Conservation (phyloP, 1,139 yeast genomes). For the Starmera stellimalicola region DNA sequence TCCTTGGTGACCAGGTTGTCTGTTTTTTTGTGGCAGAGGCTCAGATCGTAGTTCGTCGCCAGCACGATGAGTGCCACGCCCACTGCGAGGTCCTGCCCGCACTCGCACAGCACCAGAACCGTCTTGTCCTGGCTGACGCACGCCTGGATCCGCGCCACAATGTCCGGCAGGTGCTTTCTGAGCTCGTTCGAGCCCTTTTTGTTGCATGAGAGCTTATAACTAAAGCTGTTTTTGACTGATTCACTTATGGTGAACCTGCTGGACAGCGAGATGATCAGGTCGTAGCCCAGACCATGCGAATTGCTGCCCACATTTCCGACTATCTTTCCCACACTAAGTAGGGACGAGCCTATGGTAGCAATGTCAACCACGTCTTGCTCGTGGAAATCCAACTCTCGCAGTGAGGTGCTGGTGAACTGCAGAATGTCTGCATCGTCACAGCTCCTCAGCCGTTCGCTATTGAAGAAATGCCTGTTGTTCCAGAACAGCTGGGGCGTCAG, state of each 20-base stretch:
- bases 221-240: conserved; percentile 2
- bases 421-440: conserved; percentile 25
- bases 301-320: neutral
- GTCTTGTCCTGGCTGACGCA: conserved; percentile 6
- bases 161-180: conserved; percentile 31
- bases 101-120: conserved; percentile 45
- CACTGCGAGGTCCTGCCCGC: conserved; percentile 57
- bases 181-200: conserved; percentile 58
- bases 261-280: conserved; percentile 9
- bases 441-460: conserved; percentile 24
- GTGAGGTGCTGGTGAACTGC: conserved; percentile 7
- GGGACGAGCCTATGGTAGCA: conserved; percentile 4
- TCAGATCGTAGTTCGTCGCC: conserved; percentile 33
- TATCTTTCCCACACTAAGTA: conserved; percentile 12
- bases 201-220: conserved; percentile 29
- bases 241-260: conserved; percentile 1
- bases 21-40: conserved; percentile 26
- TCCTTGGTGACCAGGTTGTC: conserved; percentile 35
- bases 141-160: conserved; percentile 19
- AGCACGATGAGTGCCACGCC: conserved; percentile 49
- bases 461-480: conserved; percentile 31
- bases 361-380: conserved; percentile 3
- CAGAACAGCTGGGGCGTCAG: conserved; percentile 52
- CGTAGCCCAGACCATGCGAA: conserved; percentile 2
- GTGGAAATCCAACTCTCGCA: conserved; percentile 3